Evolutionary conservation across 371 early-diverging fungal species (phyloP), one percentile per base, ranked within the genome.

Genomic region (Mucor saturninus): DNA sequence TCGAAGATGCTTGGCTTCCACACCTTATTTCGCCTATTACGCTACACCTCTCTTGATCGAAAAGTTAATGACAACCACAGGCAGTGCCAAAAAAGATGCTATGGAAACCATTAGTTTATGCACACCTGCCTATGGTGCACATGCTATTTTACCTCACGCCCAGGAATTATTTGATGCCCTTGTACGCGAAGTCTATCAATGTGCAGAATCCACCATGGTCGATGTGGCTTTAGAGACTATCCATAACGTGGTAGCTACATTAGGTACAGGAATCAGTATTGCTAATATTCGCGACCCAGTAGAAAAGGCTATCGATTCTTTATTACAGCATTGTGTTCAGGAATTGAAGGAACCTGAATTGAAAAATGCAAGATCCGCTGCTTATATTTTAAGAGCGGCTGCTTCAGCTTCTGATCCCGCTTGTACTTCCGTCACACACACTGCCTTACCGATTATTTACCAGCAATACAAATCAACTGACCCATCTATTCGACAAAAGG

Each of bases 31-130:
- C 81, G 90, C 86, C 29, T 76, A 76, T 31, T 83, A 81, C 70
- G 91, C 93, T 2, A 79, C 95, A 51, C 93, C 94, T 38, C 71
- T 89, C 6, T 73, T 97, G 9, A 76, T 93, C 11, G 93, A 93
- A 59, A 97, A 96, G 74, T 77, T 96, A 4, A 64, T 89, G 2
- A 87, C 95, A 1, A 83, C 86, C 3, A 89, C 91, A 7, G 85
- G 80, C 3, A 54, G 50, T 65, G 60, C 64, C 32, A 74, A 92
- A 87, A 80, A 86, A 65, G 95, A 94, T 74, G 87, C 92, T 0
- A 85, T 95, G 83, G 90, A 89, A 38, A 86, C 90, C 0, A 72
- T 94, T 45, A 69, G 89, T 26, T 79, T 83, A 8, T 86, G 90
- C 64, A 83, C 86, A 30, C 87, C 89, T 3, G 84, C 88, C 2